These are phyloP conservation scores for Fagus sylvatica DNA, from an alignment of 306 rosid genomes.

Conservation along the genomic window DNA sequence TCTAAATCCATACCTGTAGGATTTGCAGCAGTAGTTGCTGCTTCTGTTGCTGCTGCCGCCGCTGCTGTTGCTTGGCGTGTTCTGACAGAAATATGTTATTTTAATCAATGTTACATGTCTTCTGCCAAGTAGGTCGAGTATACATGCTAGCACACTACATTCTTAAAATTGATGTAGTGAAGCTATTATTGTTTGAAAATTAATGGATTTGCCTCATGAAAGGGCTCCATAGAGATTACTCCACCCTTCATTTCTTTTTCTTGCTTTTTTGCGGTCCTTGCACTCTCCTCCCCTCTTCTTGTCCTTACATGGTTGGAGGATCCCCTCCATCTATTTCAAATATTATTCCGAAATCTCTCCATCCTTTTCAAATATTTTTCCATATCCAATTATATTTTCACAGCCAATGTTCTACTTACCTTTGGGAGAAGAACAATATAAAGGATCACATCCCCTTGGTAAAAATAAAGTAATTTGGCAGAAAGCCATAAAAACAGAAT, in stretches of 20 bases:
- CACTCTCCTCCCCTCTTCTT: neutral
- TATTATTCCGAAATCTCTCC: too few species aligned
- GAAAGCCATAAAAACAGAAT: neutral
- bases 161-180: neutral
- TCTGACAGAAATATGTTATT: slow-evolving; percentile 27
- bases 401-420: neutral
- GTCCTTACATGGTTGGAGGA: neutral
- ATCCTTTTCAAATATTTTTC: neutral
- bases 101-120: neutral
- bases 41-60: slow-evolving; percentile 24
- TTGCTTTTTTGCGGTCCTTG: neutral
- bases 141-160: neutral
- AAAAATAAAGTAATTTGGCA: neutral
- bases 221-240: neutral
- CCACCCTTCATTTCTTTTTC: neutral
- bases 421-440: neutral
- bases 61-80: slow-evolving; percentile 39
- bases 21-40: slow-evolving; percentile 32
- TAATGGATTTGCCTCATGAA: neutral
- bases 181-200: neutral
- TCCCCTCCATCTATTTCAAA: neutral
- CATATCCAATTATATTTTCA: neutral
- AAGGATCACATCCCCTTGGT: neutral
- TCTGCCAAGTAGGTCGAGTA: neutral
- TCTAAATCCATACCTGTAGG: slow-evolving; percentile 54